Conservation (phyloP, 306 rosid genomes). For the Trifolium repens region DNA sequence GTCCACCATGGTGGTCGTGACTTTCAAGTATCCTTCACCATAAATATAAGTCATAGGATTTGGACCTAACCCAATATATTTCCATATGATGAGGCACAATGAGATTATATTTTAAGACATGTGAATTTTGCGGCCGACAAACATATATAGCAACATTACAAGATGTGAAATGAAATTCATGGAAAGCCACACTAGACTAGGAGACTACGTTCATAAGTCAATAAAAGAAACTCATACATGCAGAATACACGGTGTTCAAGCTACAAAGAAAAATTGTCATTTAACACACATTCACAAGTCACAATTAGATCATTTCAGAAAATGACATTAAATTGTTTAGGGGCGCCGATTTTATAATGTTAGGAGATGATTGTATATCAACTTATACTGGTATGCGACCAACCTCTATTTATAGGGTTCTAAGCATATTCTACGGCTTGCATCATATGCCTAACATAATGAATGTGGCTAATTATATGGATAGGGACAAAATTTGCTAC, state of each 20-base stretch:
- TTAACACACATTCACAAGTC: neutral
- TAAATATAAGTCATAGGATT: constrained; percentile 30
- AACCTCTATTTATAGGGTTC: constrained; percentile 11
- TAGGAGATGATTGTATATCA: neutral
- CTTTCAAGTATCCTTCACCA: constrained; percentile 26
- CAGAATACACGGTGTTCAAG: neutral
- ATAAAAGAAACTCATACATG: neutral
- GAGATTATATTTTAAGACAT: constrained; percentile 18
- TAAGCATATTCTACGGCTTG: constrained; percentile 5
- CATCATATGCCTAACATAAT: neutral
- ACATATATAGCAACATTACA: neutral
- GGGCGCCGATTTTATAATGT: constrained; percentile 6
- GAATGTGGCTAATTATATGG: neutral
- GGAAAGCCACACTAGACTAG: neutral
- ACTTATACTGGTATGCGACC: neutral
- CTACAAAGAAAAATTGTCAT: neutral
- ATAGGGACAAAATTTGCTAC: neutral
- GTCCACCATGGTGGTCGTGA: constrained; percentile 42
- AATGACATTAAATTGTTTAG: neutral
- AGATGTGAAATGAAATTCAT: neutral
- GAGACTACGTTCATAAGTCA: neutral
- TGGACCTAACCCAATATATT: constrained; percentile 45
- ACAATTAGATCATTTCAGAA: neutral
- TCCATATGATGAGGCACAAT: constrained; percentile 10
- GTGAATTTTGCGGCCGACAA: constrained; percentile 18